Percentiles rank a stretch among this genome's conserved stretches.
Evolutionary conservation across 2,329 filamentous ascomycete genomes (phyloP).

Genomic region (Exophiala phaeomuriformis): DNA sequence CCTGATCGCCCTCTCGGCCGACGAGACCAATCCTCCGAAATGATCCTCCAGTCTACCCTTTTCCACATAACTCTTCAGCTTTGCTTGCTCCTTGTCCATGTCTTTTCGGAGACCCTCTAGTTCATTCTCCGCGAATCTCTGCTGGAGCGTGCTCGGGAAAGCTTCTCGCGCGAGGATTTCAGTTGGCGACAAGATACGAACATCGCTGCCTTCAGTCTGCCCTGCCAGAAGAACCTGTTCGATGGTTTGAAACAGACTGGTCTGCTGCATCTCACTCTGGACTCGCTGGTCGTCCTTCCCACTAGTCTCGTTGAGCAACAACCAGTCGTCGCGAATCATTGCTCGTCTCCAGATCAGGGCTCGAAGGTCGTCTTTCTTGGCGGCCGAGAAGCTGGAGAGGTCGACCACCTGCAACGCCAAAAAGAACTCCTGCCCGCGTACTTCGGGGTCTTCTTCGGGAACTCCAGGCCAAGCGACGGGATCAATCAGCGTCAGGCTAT

Average conservation of each 20-base stretch:
- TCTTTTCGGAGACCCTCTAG: constrained; percentile 21
- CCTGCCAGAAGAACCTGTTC: constrained; percentile 11
- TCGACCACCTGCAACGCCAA: constrained; percentile 57
- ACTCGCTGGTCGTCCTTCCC: constrained; percentile 56
- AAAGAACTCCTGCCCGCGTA: constrained; percentile 60
- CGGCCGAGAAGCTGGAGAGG: constrained; percentile 36
- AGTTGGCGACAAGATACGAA: constrained; percentile 15
- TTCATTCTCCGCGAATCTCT: constrained; percentile 16
- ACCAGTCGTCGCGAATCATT: constrained; percentile 79
- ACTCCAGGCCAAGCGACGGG: constrained; percentile 39
- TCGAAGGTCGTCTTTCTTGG: constrained; percentile 41
- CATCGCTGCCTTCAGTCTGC: constrained; percentile 6
- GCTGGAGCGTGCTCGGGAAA: constrained; percentile 15
- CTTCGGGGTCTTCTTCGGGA: constrained; percentile 38
- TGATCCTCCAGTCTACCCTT: constrained; percentile 28
- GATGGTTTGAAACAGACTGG: constrained; percentile 20
- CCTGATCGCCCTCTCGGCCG: constrained; percentile 17
- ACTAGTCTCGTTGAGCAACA: constrained; percentile 66
- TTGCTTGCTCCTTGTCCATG: constrained; percentile 33
- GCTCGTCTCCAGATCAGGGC: constrained; percentile 81
- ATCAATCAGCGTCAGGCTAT: constrained; percentile 69
- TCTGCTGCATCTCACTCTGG: constrained; percentile 17
- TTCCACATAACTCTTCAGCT: constrained; percentile 31
- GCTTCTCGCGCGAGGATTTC: constrained; percentile 16
- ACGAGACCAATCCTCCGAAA: constrained; percentile 22